Base-by-base conservation (phyloP, 148 eudicot genomes). In the Vaccinium vitisidaea region DNA sequence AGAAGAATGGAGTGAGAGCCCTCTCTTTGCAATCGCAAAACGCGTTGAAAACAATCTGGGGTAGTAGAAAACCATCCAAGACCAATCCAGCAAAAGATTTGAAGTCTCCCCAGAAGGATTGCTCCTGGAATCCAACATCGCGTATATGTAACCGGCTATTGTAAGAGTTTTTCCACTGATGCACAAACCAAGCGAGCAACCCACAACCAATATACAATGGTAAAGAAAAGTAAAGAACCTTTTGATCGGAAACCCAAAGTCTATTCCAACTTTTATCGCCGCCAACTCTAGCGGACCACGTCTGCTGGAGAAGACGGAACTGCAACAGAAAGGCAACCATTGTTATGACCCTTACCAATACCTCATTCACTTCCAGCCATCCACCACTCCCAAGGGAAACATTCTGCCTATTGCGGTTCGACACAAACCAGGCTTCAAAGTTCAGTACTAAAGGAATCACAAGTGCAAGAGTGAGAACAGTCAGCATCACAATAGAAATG, bases 361-460 rank as follows among this genome's bases (percentile, higher is more conserved):
- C 95, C 88, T 97, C 99, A 55, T 97, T 94, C 54, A 95, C 89
- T 92, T 95, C 98, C 15, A 97, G 90, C 99, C 99, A 97, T 48
- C 92, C 96, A 61, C 91, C 98, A 78, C 88, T 86, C 61, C 92
- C 95, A 7, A 91, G 85, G 83, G 88, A 89, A 61, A 95, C 87
- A 25, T 93, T 90, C 86, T 83, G 91, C 87, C 86, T 89, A 27
- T 85, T 90, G 25, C 39, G 39, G 39, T 85, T 89, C 13, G 86
- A 82, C 80, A 90, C 56, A 87, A 97, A 93, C 27, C 91, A 85
- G 23, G 99, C 99, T 87, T 97, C 98, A 86, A 95, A 93, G 65
- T 97, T 95, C 83, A 97, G 80, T 53, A 97, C 71, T 61, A 97
- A 85, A 4, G 98, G 98, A 30, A 97, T 90, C 93, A 97, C 88